A percentile compares a stretch with the other conserved stretches of the same genome.
Conservation (phyloP, 495 filamentous ascomycete genomes). For the Talaromyces ruber region DNA sequence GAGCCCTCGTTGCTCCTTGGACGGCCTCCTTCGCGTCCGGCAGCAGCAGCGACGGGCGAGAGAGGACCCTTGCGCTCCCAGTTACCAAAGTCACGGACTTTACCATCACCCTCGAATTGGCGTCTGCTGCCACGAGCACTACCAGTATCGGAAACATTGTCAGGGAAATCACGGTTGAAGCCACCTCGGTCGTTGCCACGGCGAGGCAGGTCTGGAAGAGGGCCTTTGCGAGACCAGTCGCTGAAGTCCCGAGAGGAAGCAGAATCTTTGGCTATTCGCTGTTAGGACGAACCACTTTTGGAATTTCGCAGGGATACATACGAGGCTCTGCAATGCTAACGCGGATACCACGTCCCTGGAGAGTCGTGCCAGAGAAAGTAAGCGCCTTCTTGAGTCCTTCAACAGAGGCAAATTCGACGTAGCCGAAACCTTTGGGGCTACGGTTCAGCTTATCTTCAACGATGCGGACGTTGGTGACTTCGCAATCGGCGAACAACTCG, state of each 20-base stretch:
- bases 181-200: slow-evolving; percentile 38
- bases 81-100: slow-evolving; percentile 77
- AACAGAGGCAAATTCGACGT: slow-evolving; percentile 83
- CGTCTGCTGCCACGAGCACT: slow-evolving; percentile 44
- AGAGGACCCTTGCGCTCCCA: slow-evolving; percentile 96
- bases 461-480: slow-evolving; percentile 82
- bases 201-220: slow-evolving; percentile 63
- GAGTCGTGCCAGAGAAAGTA: slow-evolving; percentile 64
- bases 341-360: slow-evolving; percentile 80
- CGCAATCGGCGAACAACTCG: slow-evolving; percentile 77
- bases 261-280: slow-evolving; percentile 62
- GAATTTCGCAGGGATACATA: slow-evolving; percentile 44
- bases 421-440: slow-evolving; percentile 94
- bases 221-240: slow-evolving; percentile 88
- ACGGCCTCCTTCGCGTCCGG: slow-evolving; percentile 59
- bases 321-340: slow-evolving; percentile 82
- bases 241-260: slow-evolving; percentile 53
- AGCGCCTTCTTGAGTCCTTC: slow-evolving; percentile 90
- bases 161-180: slow-evolving; percentile 38
- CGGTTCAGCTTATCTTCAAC: slow-evolving; percentile 90
- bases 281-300: slow-evolving; percentile 22
- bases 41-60: slow-evolving; percentile 56
- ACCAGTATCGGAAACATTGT: slow-evolving; percentile 41
- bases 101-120: slow-evolving; percentile 65
- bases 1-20: slow-evolving; percentile 57